Base-by-base conservation (phyloP, 768 basidiomycete species). In the Tephrocybe sp. region DNA sequence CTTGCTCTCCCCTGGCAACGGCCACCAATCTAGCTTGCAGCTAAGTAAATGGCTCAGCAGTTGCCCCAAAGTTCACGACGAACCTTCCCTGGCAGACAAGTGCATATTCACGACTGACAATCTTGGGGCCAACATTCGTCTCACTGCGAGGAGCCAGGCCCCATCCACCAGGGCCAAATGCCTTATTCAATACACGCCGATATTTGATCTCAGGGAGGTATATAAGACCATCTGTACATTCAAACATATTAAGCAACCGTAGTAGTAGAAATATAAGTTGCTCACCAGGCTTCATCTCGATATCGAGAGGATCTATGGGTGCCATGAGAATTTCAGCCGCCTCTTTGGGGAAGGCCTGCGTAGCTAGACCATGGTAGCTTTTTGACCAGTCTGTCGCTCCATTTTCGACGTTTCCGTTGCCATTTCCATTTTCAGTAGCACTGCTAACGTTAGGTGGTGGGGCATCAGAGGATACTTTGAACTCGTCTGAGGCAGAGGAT, bases 191-290 rank as follows among this genome's bases (percentile, higher is more conserved):
- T 27, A 92, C 84, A 19, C 96, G 82, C 15, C 96, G 81, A 62
- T 98, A 98, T 64, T 97, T 96, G 61, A 98, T 98, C 69, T 98
- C 96, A 16, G 96, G 96, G 6, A 98, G 83, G 69, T 98, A 98
- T 9, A 97, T 70, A 34, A 98, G 75, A 4, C 96, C 96, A 58
- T 98, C 96, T 96, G 49, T 8, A 12, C n/a, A 12, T 37, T 19
- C 32, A 8, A n/a, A 34, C 6, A n/a, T 11, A 34, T 34, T 15
- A 15, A 5, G 13, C 12, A 5, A 11, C 16, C 32, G 4, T 15
- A 15, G 32, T 16, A 34, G 13, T 13, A 25, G 12, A n/a, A n/a
- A n/a, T n/a, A n/a, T n/a, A n/a, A 27, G 16, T 21, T 39, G 69
- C 83, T 43, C 38, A 89, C 94, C 95, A 47, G 96, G 96, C 64